Evolutionary conservation across 306 rosid species (phyloP).

Genomic region (Pyrus betulifolia): DNA sequence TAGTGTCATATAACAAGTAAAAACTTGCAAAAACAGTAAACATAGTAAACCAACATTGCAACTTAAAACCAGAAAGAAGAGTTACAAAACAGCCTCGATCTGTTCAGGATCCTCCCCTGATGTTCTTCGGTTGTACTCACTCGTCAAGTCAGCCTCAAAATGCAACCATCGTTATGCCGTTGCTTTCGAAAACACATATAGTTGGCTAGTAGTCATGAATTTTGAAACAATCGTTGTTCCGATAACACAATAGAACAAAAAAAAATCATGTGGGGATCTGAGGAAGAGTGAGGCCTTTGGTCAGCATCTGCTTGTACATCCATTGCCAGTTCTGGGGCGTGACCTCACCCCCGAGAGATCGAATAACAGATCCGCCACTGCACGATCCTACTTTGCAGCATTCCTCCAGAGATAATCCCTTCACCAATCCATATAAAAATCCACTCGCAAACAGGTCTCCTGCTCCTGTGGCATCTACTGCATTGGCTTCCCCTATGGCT

Average conservation of each 20-base stretch:
- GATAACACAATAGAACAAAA: not conserved
- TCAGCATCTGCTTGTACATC: constrained; percentile 90
- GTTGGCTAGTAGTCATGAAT: not conserved
- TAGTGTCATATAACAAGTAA: not conserved
- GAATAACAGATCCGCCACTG: constrained; percentile 89
- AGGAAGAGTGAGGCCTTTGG: constrained; percentile 55
- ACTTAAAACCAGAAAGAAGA: not conserved
- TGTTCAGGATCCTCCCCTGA: not conserved
- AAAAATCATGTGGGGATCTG: constrained; percentile 19
- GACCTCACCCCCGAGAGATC: constrained; percentile 88
- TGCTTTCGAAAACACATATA: constrained; percentile 6
- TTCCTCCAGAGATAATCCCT: constrained; percentile 74
- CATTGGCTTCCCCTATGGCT: constrained; percentile 69
- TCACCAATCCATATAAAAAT: constrained; percentile 76
- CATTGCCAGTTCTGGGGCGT: constrained; percentile 73
- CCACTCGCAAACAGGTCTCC: constrained; percentile 98
- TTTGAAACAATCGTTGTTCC: not conserved
- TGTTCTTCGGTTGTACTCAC: not conserved
- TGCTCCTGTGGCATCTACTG: constrained; percentile 91
- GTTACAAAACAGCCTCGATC: not conserved
- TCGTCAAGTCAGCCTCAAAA: not conserved
- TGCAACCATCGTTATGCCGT: constrained; percentile 9
- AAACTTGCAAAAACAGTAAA: not conserved
- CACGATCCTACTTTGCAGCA: constrained; percentile 89
- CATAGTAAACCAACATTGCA: not conserved